Base-by-base conservation (phyloP, 176 grass and related monocot species). In the Melocanna baccifera region DNA sequence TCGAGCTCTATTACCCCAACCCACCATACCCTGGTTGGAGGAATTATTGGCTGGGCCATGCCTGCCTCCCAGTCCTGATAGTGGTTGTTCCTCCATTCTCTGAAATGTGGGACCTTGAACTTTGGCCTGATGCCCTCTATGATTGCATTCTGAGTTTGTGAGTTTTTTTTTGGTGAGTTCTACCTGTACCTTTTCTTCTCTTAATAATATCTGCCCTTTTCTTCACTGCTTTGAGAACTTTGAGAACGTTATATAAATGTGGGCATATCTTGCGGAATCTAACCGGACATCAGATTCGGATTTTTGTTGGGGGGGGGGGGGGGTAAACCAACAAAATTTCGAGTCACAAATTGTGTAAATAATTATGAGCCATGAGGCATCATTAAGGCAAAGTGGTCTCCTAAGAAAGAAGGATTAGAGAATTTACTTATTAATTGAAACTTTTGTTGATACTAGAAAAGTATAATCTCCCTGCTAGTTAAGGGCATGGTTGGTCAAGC, bases 21-120 rank as follows among this genome's bases (percentile, higher is more conserved):
- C 80, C 12, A 75, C 73, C 41, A 22, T 58, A 61, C 51, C 83
- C 80, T 87, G 69, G 80, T 84, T 84, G 89, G 62, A 70, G 69
- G 75, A 39, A 91, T 91, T 76, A 91, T 84, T 91, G 89, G 75
- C 4, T 62, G 80, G 84, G 75, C 80, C 84, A 90, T 59, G 29
- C 28, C 74, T 82, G 75, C 61, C 75, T 39, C 84, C 84, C 58
- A 20, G n/a, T 36, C 52, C n/a, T 10, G 47, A 36, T 37, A 46
- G 51, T 83, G 30, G 68, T 62, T 67, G 73, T 34, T 73, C 70
- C 7, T 68, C 22, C 7, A 22, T 65, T 57, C 58, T 73, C 59
- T 89, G 47, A 15, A 29, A 10, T 8, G 28, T 83, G 84, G 74
- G 77, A 12, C 75, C 75, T 9, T 20, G 14, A 26, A 45, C 75